Evolutionary conservation across 2,329 filamentous ascomycete genomes (phyloP).

Genomic region (Fusarium tupiense): DNA sequence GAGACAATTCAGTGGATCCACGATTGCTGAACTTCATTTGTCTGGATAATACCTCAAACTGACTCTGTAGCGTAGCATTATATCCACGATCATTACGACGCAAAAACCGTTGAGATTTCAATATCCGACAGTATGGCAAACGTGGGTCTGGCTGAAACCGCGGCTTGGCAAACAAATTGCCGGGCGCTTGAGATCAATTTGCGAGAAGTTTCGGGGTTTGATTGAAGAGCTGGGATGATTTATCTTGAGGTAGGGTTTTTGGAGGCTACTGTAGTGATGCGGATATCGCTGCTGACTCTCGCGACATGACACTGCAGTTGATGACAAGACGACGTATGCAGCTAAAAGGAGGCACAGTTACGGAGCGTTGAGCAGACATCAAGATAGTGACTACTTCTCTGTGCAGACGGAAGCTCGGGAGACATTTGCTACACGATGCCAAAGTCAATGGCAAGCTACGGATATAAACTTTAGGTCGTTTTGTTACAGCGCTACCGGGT

Average conservation of each 20-base stretch:
- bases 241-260: too few species aligned
- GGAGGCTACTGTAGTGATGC: too few species aligned
- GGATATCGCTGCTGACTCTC: background rate
- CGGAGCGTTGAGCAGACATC: fast-evolving
- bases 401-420: background rate
- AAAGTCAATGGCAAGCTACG: background rate
- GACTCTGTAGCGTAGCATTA: background rate
- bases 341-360: fast-evolving
- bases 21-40: background rate
- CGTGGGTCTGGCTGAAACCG: background rate
- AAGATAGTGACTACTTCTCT: too few species aligned
- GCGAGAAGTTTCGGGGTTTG: background rate
- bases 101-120: background rate
- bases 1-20: background rate
- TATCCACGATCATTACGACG: background rate
- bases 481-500: background rate
- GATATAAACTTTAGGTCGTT: background rate
- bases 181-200: background rate
- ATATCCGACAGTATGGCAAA: background rate
- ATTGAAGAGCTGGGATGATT: background rate
- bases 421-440: too few species aligned
- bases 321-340: too few species aligned
- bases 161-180: background rate
- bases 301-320: fast-evolving
- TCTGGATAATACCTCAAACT: background rate